Base-by-base conservation (phyloP, 108 stramenopile genomes). In the Cyclotella sp. region DNA sequence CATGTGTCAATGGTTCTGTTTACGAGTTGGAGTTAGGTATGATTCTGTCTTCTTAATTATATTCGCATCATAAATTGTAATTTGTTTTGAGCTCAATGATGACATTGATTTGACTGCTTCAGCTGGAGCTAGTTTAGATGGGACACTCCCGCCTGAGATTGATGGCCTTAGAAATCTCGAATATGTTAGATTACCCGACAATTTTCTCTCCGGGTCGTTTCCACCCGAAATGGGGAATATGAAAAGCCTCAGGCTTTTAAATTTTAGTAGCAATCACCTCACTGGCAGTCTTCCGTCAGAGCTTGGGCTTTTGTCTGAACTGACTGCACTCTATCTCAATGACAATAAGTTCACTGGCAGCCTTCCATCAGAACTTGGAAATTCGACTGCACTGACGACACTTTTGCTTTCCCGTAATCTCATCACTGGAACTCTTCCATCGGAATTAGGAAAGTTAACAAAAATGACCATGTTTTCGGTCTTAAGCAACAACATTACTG, bases 311-410 rank as follows among this genome's bases (percentile, higher is more conserved):
- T n/a, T n/a, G n/a, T n/a, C n/a, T n/a, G n/a, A n/a, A n/a, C n/a
- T n/a, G n/a, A n/a, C n/a, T n/a, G n/a, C n/a, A n/a, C n/a, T n/a
- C n/a, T n/a, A n/a, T n/a, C n/a, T n/a, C n/a, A n/a, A n/a, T n/a
- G n/a, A n/a, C n/a, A n/a, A n/a, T n/a, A n/a, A n/a, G n/a, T n/a
- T n/a, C n/a, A n/a, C n/a, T n/a, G n/a, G n/a, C n/a, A n/a, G n/a
- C n/a, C n/a, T n/a, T 29, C 59, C 59, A 30, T 28, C 59, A n/a
- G 59, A 60, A 16, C 26, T 60, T 60, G 52, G 52, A 14, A 11
- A 60, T 21, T n/a, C n/a, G n/a, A n/a, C n/a, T n/a, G n/a, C n/a
- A n/a, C n/a, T n/a, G n/a, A 54, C 7, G 8, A 10, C n/a, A 18
- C n/a, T 19, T 8, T 8, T 18, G 11, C 11, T 9, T 13, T 45